Evolutionary conservation across 1,139 yeast species (phyloP).

Genomic region (Blastobotrys persicus): DNA sequence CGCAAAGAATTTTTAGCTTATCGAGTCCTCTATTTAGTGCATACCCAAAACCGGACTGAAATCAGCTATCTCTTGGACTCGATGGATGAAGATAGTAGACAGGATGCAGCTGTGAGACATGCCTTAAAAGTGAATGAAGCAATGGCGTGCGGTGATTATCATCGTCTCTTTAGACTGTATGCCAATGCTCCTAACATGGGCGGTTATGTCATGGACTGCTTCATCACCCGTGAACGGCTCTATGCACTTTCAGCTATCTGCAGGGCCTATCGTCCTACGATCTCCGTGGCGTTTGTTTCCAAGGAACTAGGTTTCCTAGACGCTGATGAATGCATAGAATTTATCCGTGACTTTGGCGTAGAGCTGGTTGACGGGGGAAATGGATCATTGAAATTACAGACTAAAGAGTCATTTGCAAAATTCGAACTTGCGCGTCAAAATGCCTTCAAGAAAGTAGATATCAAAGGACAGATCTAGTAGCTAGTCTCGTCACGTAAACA

Average conservation of each 20-base stretch:
- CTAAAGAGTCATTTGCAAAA: constrained; percentile 47
- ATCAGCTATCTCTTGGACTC: constrained; percentile 32
- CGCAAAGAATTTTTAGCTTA: constrained; percentile 70
- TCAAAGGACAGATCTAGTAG: constrained; percentile 74
- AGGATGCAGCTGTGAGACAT: constrained; percentile 39
- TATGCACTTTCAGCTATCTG: constrained; percentile 58
- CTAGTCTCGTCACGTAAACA: constrained; percentile 1
- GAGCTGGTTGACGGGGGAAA: constrained; percentile 11
- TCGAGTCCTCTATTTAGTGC: constrained; percentile 69
- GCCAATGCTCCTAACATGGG: constrained; percentile 43
- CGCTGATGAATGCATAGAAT: constrained; percentile 15
- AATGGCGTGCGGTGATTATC: constrained; percentile 50
- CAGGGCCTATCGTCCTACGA: constrained; percentile 53
- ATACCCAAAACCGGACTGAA: constrained; percentile 60
- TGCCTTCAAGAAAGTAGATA: constrained; percentile 68
- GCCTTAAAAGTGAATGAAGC: constrained; percentile 49
- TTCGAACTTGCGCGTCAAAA: constrained; percentile 47
- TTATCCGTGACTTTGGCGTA: constrained; percentile 13
- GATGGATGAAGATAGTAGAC: constrained; percentile 27
- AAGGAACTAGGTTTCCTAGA: constrained; percentile 49
- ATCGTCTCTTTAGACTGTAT: constrained; percentile 49
- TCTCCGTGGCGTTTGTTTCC: constrained; percentile 48
- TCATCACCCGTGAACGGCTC: constrained; percentile 57
- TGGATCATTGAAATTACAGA: constrained; percentile 20
- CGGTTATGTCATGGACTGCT: constrained; percentile 46